Conservation (phyloP, 768 basidiomycete species). For the Termitomyces sp. region DNA sequence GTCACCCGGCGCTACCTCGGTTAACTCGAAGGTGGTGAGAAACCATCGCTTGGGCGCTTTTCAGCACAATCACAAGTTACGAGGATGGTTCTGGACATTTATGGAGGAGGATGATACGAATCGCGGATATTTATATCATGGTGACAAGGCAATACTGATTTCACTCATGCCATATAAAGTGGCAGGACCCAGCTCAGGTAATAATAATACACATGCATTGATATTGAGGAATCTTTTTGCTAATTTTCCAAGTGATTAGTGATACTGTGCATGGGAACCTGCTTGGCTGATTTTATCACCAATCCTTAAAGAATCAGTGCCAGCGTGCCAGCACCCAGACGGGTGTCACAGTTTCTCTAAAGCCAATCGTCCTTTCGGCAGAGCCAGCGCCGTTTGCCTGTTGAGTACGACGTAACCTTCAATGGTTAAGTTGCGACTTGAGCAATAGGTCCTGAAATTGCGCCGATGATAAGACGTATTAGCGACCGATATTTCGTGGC, state of each 20-base stretch:
- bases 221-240: neutral
- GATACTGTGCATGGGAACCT: slow-evolving; percentile 20
- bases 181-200: no score
- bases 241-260: slow-evolving; percentile 16
- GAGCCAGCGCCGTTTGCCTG: slow-evolving; percentile 19
- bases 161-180: no score
- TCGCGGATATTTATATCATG: no score
- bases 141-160: no score
- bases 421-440: slow-evolving; percentile 20
- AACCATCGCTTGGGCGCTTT: no score
- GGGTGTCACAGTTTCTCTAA: slow-evolving; percentile 14
- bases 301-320: slow-evolving; percentile 22
- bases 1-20: no score
- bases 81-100: no score
- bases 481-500: slow-evolving; percentile 16
- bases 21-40: no score
- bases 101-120: no score
- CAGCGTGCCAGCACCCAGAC: slow-evolving; percentile 16
- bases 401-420: slow-evolving; percentile 19
- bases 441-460: slow-evolving; percentile 17
- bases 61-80: no score
- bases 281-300: slow-evolving; percentile 19
- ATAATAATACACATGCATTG: no score
- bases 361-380: slow-evolving; percentile 16
- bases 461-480: slow-evolving; percentile 21